Conservation (phyloP, 106 monocot genomes). For the Apostasia shenzhenica region DNA sequence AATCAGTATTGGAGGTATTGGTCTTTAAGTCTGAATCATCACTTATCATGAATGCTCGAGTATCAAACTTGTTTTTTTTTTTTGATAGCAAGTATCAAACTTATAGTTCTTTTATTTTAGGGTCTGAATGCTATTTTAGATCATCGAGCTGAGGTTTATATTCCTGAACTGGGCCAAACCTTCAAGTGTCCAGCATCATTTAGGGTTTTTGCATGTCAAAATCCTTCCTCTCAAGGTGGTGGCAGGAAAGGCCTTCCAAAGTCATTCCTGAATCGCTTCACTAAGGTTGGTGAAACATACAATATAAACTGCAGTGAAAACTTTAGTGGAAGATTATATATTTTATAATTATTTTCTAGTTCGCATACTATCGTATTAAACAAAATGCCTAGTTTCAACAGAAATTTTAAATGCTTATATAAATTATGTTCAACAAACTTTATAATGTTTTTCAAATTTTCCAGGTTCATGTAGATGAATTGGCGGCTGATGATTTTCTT, state of each 20-base stretch:
- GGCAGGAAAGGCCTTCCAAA: constrained; percentile 97
- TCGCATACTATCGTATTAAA: no score
- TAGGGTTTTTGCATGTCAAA: constrained; percentile 96
- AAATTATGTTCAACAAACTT: no score
- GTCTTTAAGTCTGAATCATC: background rate
- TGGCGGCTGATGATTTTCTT: constrained; percentile 66
- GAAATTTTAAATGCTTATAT: no score
- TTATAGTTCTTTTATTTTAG: constrained; percentile 22
- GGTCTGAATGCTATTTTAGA: constrained; percentile 96
- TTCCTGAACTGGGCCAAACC: constrained; percentile 69
- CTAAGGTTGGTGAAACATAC: constrained; percentile 43
- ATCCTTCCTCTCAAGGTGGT: constrained; percentile 91
- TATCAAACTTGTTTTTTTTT: background rate
- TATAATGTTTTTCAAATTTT: background rate
- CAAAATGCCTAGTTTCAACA: no score
- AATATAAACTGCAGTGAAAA: background rate
- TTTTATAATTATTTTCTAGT: no score
- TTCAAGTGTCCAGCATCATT: constrained; percentile 81
- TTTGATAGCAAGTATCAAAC: background rate
- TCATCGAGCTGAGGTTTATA: constrained; percentile 92
- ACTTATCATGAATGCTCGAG: constrained; percentile 1
- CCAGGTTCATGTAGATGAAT: constrained; percentile 91
- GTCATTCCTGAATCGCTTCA: constrained; percentile 94
- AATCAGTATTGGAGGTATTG: constrained; percentile 83
- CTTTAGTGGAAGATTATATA: background rate